Base-by-base conservation (phyloP, 2,329 filamentous ascomycete genomes). In the Helotiales sp. region DNA sequence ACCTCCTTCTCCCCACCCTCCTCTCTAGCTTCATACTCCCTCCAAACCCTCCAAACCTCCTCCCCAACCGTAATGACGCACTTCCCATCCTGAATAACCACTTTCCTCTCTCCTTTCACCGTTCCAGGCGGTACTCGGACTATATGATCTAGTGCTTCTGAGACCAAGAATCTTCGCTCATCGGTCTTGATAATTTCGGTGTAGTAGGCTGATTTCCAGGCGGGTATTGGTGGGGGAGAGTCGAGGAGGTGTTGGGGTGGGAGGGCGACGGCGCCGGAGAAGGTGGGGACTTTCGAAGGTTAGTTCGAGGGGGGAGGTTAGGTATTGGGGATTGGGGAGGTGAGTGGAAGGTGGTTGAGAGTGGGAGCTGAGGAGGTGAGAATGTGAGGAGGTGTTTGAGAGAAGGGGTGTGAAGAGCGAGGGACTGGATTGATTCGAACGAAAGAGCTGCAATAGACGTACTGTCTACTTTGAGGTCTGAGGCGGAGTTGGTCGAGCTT, bases 191-290 rank as follows among this genome's bases (percentile, higher is more conserved):
- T 58, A 0, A 69, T 57, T 27, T 68, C 60, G 0, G 54, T 33
- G 36, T 67, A 67, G 48, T 69, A 69, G 6, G 55, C 60, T 40
- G 58, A 22, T 13, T 62, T 64, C 66, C 66, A 66, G 49, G 54
- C 55, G 8, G 59, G 62, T 3, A 55, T 34, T 10, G 50, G 19
- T n/a, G 38, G 15, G 1, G 46, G 33, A 5, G 36, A 25, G 2
- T 24, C 49, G 33, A 52, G 40, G 25, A 44, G 9, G 1, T 17
- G 5, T 6, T 48, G 52, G 1, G 46, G 36, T 8, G 53, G 49
- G 10, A 60, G 55, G 9, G 47, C 60, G 10, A 55, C 63, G 17
- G 58, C 59, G 33, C 62, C 64, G 27, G 55, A 47, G 48, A 53
- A 64, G 2, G 29, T 17, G n/a, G 31, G 10, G 12, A 53, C 6